Evolutionary conservation across 139 green algal genomes (phyloP), one percentile per base, ranked within the genome.

Genomic region (Prasinococcaceae sp.): DNA sequence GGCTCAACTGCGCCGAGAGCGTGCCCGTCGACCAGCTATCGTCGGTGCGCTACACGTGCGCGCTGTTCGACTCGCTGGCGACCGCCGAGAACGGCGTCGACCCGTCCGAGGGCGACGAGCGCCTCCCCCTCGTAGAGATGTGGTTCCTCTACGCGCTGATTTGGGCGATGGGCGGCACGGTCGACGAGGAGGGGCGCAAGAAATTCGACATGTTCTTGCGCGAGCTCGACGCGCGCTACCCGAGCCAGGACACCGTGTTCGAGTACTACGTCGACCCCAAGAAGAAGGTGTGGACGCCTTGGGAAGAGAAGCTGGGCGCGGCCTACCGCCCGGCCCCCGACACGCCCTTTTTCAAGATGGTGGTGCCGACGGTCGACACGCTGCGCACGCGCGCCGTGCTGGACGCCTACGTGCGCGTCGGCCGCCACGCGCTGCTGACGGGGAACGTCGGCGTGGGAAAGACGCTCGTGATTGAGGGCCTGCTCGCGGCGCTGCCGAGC

Each of bases 91-190:
- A 82, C 44, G 71, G 74, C 3, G 66, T 76, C 6, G 50, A 47
- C 2, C 36, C 62, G 5, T 60, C 77, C 17, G 66, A 67, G 16
- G 39, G 43, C 17, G 79, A 84, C 32, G 27, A 58, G 27, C 68
- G 72, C 47, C 42, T 63, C 12, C n/a, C 41, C 23, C 73, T 83
- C 50, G 66, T 86, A 14, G 83, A 93, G 63, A 35, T 83, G 28
- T 83, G 69, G 69, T 90, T 89, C 66, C 68, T 83, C 54, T 93
- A 84, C 64, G 72, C 54, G 41, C 41, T 93, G 19, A 82, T 87
- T 50, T 93, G 83, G 83, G 74, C 76, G 28, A 58, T 93, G 2
- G 81, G 83, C 6, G 83, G 71, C 3, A 61, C 66, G 6, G 52
- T 90, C 36, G 73, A 81, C 46, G 73, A 84, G 42, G 74, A 81